phyloP scores from a whole-genome alignment of 306 rosid species.

The Citrullus amarus region DNA sequence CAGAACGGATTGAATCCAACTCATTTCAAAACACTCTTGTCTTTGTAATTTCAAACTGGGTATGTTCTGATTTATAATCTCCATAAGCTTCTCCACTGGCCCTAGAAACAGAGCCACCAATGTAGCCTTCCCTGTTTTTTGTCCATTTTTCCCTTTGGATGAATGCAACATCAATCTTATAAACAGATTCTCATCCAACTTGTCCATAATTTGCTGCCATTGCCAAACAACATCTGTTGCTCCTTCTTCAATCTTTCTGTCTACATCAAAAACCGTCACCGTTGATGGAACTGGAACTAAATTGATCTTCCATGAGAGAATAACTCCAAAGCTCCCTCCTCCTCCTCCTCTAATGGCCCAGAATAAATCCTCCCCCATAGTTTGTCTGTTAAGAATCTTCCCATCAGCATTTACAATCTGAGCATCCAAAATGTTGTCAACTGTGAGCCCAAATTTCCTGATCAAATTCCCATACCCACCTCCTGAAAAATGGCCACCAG shows the following conservation, averaged over 20 bases:
- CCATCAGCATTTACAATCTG: slow-evolving; percentile 17
- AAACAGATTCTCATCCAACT: slow-evolving; percentile 14
- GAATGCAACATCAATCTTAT: neutral
- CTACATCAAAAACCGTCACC: slow-evolving; percentile 15
- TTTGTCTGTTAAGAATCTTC: slow-evolving; percentile 12
- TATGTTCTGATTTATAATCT: slow-evolving; percentile 1
- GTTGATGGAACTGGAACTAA: slow-evolving; percentile 11
- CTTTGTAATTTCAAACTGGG: slow-evolving; percentile 14
- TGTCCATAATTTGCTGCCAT: slow-evolving; percentile 17
- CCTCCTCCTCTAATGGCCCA: slow-evolving; percentile 36
- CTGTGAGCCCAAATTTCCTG: slow-evolving; percentile 22
- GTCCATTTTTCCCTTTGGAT: neutral
- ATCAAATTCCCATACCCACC: slow-evolving; percentile 31
- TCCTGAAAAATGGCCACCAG: slow-evolving; percentile 26
- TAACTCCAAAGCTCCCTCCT: slow-evolving; percentile 26
- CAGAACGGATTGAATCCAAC: slow-evolving; percentile 19
- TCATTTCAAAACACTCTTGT: slow-evolving; percentile 18
- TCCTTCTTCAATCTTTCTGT: slow-evolving; percentile 1
- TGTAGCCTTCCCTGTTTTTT: neutral
- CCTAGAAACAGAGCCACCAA: slow-evolving; percentile 17
- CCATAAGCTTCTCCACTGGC: neutral
- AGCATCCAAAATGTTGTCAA: slow-evolving; percentile 23
- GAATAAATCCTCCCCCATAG: slow-evolving; percentile 30
- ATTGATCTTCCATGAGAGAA: slow-evolving; percentile 21
- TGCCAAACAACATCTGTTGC: neutral